These are phyloP conservation scores for Hypoxylon sp. DNA, from an alignment of 2,329 filamentous ascomycete genomes.

Conservation along the genomic window DNA sequence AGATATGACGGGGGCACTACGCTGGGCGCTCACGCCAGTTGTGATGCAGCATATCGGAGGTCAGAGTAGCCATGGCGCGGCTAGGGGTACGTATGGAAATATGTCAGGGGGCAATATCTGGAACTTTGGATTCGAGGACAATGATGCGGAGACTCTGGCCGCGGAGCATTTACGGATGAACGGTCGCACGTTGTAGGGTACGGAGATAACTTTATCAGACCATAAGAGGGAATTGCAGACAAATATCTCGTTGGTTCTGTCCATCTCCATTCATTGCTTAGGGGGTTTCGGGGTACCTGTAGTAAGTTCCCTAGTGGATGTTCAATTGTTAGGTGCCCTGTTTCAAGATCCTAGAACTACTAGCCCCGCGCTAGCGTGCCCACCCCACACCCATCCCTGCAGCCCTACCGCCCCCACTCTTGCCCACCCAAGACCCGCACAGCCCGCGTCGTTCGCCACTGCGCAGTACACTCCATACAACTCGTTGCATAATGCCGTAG, in stretches of 20 bases:
- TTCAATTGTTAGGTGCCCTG: too few species aligned
- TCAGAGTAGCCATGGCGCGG: constrained; percentile 46
- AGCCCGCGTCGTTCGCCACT: neutral
- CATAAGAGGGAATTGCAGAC: neutral
- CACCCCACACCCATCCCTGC: neutral
- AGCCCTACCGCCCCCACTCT: neutral
- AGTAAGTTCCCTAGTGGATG: too few species aligned
- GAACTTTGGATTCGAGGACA: constrained; percentile 44
- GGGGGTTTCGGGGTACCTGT: too few species aligned
- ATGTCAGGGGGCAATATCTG: constrained; percentile 37
- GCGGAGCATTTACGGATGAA: constrained; percentile 37
- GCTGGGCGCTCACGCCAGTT: constrained; percentile 49
- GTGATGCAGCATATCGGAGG: constrained; percentile 51
- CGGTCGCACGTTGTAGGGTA: neutral
- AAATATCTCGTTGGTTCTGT: neutral
- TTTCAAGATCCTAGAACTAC: neutral
- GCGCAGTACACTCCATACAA: neutral
- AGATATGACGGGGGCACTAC: constrained; percentile 35
- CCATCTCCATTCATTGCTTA: too few species aligned
- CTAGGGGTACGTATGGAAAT: constrained; percentile 24
- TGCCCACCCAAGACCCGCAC: neutral
- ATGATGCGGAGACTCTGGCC: constrained; percentile 44
- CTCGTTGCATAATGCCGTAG: neutral
- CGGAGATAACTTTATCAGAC: neutral
- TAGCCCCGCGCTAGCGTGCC: neutral